Evolutionary conservation across 805 yeast genomes (phyloP).

Genomic region (Sungouiella blattae): DNA sequence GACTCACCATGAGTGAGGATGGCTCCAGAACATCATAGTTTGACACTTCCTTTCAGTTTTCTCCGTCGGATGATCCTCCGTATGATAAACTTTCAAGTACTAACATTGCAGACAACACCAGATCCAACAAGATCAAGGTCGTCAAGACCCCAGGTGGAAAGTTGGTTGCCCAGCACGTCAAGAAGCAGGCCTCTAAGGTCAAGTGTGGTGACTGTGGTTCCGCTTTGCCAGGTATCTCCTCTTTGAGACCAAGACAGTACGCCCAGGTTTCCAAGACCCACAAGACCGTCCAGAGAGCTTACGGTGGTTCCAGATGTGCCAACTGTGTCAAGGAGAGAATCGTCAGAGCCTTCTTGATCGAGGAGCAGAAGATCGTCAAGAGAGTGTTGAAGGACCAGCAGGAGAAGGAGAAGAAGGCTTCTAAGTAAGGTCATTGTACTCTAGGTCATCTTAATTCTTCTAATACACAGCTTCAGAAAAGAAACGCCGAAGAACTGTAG

Average conservation of each 20-base stretch:
- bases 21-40: no score
- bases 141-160: slow-evolving; percentile 99
- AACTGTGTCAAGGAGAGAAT: slow-evolving; percentile 99
- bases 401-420: slow-evolving; percentile 70
- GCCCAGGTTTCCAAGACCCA: slow-evolving; percentile 92
- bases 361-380: slow-evolving; percentile 99
- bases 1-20: no score
- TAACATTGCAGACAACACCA: slow-evolving; percentile 88
- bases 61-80: no score
- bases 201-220: slow-evolving; percentile 87
- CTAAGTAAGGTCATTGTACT: slow-evolving; percentile 13
- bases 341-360: slow-evolving; percentile 98
- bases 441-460: neutral
- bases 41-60: no score
- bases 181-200: slow-evolving; percentile 84
- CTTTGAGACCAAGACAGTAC: slow-evolving; percentile 98
- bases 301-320: slow-evolving; percentile 99
- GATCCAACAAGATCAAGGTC: slow-evolving; percentile 98
- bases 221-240: slow-evolving; percentile 81
- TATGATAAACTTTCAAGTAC: no score
- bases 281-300: slow-evolving; percentile 98
- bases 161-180: slow-evolving; percentile 95
- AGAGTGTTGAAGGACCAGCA: slow-evolving; percentile 97
- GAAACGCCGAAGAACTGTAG: no score
- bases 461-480: neutral